Conservation (phyloP, 768 basidiomycete species). For the Lanmaoa rubissima region DNA sequence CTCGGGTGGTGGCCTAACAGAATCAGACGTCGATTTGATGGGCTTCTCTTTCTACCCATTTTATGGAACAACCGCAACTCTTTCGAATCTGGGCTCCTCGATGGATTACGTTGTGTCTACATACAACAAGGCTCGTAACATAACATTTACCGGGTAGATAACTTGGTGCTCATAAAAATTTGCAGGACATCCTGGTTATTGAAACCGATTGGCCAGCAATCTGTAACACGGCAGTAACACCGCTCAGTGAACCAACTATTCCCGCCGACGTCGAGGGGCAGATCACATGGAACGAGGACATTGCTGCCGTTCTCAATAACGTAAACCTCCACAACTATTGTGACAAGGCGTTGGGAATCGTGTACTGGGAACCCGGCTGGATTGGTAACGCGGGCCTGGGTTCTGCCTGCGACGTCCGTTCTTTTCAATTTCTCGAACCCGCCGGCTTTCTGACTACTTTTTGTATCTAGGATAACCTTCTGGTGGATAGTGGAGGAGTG, state of each 20-base stretch:
- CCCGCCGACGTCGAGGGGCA: constrained; percentile 2
- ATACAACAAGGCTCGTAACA: constrained; percentile 7
- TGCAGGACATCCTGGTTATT: constrained; percentile 8
- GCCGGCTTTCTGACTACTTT: not conserved
- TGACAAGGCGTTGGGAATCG: constrained; percentile 11
- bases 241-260: constrained; percentile 13
- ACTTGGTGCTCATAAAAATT: not conserved
- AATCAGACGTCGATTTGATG: constrained; percentile 9
- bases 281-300: constrained; percentile 2
- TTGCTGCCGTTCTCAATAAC: not conserved
- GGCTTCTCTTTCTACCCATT: constrained; percentile 12
- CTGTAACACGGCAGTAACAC: not conserved
- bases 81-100: constrained; percentile 5
- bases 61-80: constrained; percentile 5
- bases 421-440: not conserved
- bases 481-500: constrained; percentile 6
- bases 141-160: not conserved
- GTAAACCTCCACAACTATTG: not conserved
- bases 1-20: constrained; percentile 2
- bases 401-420: constrained; percentile 14
- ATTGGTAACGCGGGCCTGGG: not conserved
- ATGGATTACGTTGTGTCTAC: constrained; percentile 7
- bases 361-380: constrained; percentile 16
- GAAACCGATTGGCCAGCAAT: constrained; percentile 13
- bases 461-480: constrained; percentile 7